Evolutionary conservation across 2,329 filamentous ascomycete genomes (phyloP).

Genomic region (Ascochyta pisi): DNA sequence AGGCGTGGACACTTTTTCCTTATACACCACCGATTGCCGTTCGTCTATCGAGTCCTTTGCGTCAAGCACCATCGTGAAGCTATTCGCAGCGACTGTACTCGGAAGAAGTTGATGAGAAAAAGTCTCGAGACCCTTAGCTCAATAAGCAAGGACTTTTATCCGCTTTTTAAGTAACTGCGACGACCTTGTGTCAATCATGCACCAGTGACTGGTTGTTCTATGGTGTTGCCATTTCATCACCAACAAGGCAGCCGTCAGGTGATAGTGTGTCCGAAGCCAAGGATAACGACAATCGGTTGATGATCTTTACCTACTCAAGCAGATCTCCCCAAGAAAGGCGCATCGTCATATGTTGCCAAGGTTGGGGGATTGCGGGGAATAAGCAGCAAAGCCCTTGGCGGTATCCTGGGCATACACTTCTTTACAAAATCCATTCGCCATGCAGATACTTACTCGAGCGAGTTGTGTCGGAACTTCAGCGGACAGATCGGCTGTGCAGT

Average conservation of each 20-base stretch:
- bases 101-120: background rate
- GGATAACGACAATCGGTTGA: background rate
- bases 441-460: background rate
- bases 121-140: background rate
- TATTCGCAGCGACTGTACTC: background rate
- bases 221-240: background rate
- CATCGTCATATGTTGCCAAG: constrained; percentile 7
- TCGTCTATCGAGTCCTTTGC: constrained; percentile 4
- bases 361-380: constrained; percentile 10
- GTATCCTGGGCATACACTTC: constrained; percentile 7
- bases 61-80: constrained; percentile 1
- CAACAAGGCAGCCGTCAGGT: background rate
- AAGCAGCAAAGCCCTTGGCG: constrained; percentile 9
- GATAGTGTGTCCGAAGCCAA: background rate
- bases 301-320: background rate
- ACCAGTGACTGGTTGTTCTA: background rate
- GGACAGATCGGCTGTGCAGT: no score
- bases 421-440: background rate
- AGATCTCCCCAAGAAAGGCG: background rate
- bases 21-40: background rate
- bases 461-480: background rate
- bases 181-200: background rate
- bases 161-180: background rate
- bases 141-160: background rate
- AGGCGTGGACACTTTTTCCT: constrained; percentile 10